phyloP scores from a whole-genome alignment of 176 grass and related monocot genomes.

The Metroxylon sagu region DNA sequence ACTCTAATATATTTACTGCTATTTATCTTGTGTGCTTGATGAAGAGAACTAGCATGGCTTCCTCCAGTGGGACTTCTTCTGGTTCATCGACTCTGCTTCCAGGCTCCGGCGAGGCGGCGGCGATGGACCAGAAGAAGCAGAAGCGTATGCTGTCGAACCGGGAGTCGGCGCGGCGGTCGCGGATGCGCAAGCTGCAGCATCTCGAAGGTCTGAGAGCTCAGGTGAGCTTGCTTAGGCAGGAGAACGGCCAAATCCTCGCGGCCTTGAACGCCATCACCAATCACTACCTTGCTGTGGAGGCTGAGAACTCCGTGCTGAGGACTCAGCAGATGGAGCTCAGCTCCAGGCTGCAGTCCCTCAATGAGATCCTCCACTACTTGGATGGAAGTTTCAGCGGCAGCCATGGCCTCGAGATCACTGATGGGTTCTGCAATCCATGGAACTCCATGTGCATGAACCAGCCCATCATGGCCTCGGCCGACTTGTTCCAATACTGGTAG shows the following conservation, averaged over 20 bases:
- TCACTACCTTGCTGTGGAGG: conserved; percentile 25
- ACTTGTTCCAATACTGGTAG: too few relatives aligned
- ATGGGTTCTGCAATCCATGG: too few relatives aligned
- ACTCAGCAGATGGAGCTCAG: conserved; percentile 36
- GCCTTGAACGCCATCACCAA: conserved; percentile 13
- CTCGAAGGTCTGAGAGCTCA: conserved; percentile 35
- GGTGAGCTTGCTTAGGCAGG: conserved; percentile 26
- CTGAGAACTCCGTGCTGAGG: conserved; percentile 52
- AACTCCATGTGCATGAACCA: too few relatives aligned
- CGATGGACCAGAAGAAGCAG: conserved; percentile 45
- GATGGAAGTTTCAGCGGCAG: too few relatives aligned
- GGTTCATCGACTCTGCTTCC: neutral
- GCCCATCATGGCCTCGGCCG: too few relatives aligned
- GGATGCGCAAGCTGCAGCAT: conserved; percentile 51
- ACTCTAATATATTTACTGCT: too few relatives aligned
- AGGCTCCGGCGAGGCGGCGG: neutral
- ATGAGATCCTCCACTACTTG: conserved; percentile 9
- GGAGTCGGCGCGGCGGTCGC: conserved; percentile 63
- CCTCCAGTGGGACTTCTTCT: conserved; percentile 9
- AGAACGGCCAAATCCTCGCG: conserved; percentile 30
- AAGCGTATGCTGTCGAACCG: conserved; percentile 81
- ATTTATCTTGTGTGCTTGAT: too few relatives aligned
- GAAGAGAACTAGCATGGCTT: conserved; percentile 26
- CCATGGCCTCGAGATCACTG: too few relatives aligned
- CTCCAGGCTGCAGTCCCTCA: conserved; percentile 28